These are phyloP conservation scores for Vitis labrusca DNA, from an alignment of 164 flowering plant genomes.

Conservation along the genomic window DNA sequence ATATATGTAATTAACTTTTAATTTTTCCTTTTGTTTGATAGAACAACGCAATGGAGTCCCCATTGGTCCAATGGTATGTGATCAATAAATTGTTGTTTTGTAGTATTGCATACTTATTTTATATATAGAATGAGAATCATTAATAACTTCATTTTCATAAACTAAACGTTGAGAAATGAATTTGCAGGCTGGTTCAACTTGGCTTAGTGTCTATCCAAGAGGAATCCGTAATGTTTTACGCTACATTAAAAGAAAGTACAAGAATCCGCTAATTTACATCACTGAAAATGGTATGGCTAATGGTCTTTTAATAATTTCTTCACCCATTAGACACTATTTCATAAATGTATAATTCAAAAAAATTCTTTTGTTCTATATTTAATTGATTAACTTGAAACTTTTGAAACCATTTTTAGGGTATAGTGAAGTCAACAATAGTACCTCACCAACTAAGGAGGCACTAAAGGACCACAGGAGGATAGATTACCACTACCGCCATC, in stretches of 20 bases:
- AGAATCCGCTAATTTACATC: slow-evolving; percentile 42
- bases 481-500: slow-evolving; percentile 25
- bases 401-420: slow-evolving; percentile 8
- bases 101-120: background rate
- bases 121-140: too few species aligned
- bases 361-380: background rate
- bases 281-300: slow-evolving; percentile 54
- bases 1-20: background rate
- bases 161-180: background rate
- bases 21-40: slow-evolving; percentile 1
- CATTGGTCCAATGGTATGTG: slow-evolving; percentile 34
- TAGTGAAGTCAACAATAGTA: slow-evolving; percentile 13
- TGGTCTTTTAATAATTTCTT: too few species aligned
- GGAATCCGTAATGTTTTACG: slow-evolving; percentile 41
- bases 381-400: background rate
- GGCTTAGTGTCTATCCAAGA: slow-evolving; percentile 45
- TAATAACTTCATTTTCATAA: too few species aligned
- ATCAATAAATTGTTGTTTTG: too few species aligned
- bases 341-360: too few species aligned
- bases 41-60: slow-evolving; percentile 35
- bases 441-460: slow-evolving; percentile 16
- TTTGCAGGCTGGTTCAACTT: slow-evolving; percentile 35
- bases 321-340: too few species aligned
- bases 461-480: slow-evolving; percentile 27
- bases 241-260: slow-evolving; percentile 40